Evolutionary conservation across 768 basidiomycete species (phyloP).

Genomic region (Trichaptum fuscoviolaceum): DNA sequence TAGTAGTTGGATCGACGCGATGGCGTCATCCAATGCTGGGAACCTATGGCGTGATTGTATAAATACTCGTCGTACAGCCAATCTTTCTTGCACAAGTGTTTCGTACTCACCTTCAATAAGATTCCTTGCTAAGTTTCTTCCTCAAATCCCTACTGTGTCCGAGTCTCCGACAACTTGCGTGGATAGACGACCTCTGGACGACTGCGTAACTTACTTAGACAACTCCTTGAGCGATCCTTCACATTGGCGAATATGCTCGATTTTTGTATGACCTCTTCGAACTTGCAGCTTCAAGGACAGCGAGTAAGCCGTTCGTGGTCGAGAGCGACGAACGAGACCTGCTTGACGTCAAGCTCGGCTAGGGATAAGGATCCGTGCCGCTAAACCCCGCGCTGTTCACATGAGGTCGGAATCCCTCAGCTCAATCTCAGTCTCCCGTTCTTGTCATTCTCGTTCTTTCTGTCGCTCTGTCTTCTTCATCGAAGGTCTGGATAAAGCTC

Average conservation of each 20-base stretch:
- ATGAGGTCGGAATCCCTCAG: neutral
- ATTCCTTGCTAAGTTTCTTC: no score
- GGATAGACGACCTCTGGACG: no score
- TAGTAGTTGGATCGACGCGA: neutral
- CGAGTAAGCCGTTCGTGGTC: no score
- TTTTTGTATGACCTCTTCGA: no score
- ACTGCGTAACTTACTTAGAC: no score
- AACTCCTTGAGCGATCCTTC: no score
- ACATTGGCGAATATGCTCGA: no score
- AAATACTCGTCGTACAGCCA: neutral
- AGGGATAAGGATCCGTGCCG: neutral
- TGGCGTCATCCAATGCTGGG: neutral
- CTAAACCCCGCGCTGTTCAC: neutral
- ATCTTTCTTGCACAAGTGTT: neutral
- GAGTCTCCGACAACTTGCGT: no score
- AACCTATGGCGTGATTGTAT: neutral
- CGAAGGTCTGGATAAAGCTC: neutral
- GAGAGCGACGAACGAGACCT: neutral
- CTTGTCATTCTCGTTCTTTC: neutral
- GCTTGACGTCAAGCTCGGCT: neutral
- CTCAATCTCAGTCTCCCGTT: neutral
- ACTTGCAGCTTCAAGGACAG: no score
- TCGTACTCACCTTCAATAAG: neutral
- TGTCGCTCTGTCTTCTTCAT: neutral
- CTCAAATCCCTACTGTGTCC: no score